These are phyloP conservation scores for Coniochaeta sp. DNA, from an alignment of 2,329 filamentous ascomycete species.

Conservation along the genomic window DNA sequence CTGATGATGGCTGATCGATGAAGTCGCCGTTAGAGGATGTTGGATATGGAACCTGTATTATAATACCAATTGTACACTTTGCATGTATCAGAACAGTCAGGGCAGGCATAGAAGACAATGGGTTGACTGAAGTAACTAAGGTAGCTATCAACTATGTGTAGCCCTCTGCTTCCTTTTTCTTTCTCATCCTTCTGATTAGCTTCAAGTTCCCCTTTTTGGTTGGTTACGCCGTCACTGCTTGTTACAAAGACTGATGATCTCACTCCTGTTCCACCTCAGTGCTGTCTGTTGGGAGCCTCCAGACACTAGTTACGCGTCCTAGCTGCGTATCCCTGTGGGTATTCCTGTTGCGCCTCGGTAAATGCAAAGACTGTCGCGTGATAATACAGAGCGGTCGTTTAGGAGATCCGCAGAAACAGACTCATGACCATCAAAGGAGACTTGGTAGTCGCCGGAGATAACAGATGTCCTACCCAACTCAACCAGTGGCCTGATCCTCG, in stretches of 20 bases:
- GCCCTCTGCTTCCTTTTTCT: background rate
- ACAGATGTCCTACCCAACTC: background rate
- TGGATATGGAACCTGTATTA: constrained; percentile 1
- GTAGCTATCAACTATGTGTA: background rate
- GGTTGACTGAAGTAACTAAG: background rate
- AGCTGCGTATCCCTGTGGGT: background rate
- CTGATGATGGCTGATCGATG: constrained; percentile 80
- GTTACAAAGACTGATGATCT: no score
- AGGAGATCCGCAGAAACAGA: background rate
- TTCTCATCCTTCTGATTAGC: no score
- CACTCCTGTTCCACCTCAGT: background rate
- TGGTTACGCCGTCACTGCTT: no score
- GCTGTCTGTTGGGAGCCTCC: background rate
- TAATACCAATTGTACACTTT: constrained; percentile 1
- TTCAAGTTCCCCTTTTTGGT: no score
- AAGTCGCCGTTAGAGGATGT: constrained; percentile 4
- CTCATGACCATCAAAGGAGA: background rate
- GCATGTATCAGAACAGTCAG: background rate
- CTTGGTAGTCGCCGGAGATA: background rate
- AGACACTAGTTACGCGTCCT: background rate
- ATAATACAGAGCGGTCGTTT: background rate
- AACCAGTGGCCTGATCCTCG: background rate
- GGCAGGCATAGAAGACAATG: constrained; percentile 5
- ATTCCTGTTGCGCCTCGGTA: background rate
- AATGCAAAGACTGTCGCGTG: background rate